These are phyloP conservation scores for Fusarium stilboides DNA, from an alignment of 2,329 filamentous ascomycete species.

Conservation along the genomic window DNA sequence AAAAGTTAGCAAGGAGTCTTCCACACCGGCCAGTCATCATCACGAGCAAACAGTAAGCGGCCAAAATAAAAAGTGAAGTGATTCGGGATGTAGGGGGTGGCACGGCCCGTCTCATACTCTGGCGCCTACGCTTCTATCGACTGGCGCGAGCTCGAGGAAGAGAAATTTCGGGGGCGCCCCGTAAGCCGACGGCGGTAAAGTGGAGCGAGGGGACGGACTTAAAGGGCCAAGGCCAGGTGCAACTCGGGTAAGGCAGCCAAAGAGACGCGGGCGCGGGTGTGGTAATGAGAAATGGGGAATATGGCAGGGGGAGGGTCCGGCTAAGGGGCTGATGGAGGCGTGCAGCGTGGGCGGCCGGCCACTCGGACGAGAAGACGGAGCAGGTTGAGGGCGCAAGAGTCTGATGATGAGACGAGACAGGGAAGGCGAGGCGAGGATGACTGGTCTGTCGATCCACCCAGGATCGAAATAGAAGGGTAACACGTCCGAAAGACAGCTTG, in stretches of 20 bases:
- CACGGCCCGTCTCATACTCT: constrained; percentile 47
- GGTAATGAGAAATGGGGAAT: constrained; percentile 38
- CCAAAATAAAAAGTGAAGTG: constrained; percentile 12
- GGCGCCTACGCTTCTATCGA: constrained; percentile 22
- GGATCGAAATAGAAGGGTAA: constrained; percentile 10
- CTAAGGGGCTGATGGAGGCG: constrained; percentile 31
- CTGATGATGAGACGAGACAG: constrained; percentile 37
- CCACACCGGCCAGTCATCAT: constrained; percentile 10
- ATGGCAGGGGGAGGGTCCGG: constrained; percentile 37
- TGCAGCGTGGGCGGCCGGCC: constrained; percentile 35
- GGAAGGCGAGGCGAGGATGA: constrained; percentile 35
- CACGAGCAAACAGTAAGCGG: constrained; percentile 12
- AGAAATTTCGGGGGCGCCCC: constrained; percentile 44
- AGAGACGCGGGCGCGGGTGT: constrained; percentile 39
- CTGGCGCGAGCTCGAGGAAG: constrained; percentile 9
- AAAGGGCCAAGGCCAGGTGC: constrained; percentile 22
- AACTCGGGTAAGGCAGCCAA: constrained; percentile 33
- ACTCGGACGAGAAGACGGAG: constrained; percentile 39
- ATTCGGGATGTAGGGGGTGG: constrained; percentile 38
- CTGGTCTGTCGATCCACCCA: constrained; percentile 41
- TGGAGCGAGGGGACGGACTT: constrained; percentile 37
- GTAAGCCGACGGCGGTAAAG: constrained; percentile 48
- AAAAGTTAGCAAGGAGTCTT: constrained; percentile 45
- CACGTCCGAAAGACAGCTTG: neutral
- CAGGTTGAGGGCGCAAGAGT: constrained; percentile 36